Evolutionary conservation across 2,329 filamentous ascomycete genomes (phyloP), one percentile per base, ranked within the genome.

Genomic region (Drechslera avenae): DNA sequence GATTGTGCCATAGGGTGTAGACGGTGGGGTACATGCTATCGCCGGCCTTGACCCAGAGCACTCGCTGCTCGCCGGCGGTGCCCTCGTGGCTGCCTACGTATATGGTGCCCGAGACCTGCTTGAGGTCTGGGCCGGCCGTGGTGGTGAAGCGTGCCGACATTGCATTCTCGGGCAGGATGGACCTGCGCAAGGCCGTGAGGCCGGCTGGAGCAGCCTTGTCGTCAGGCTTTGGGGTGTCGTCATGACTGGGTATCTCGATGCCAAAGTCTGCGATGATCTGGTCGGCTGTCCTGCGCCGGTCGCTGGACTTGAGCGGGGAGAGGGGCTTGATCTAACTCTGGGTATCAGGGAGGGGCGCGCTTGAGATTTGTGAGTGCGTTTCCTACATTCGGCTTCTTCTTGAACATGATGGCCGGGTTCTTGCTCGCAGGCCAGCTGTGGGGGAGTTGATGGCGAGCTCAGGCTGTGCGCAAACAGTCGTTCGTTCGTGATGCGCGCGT

Each of bases 1-100:
- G 78, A 60, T 86, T 84, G 49, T 80, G 78, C 86, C 86, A 89
- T 52, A 88, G 72, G 1, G 86, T 86, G 66, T 88, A 88, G 2
- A 88, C 84, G 37, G 77, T 79, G 13, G 79, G 81, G 52, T 80
- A 79, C 71, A 83, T 75, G 26, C 75, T 78, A 54, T 85, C 83
- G 46, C 83, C 82, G 18, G 84, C 72, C 68, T 83, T 83, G 54
- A 86, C 83, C 86, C 86, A 89, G 28, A 88, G 68, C 50, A 87
- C 78, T 19, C 86, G 75, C 58, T 82, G 79, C 43, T 87, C 83
- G 43, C 79, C 77, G 19, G 77, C 79, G 18, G 67, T 69, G 6
- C 78, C 75, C 59, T 71, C 66, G 53, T 86, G 81, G 35, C 78
- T 76, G 23, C 86, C 86, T 2, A 86, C 81, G 62, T 87, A 88